These are phyloP conservation scores for Eucalyptus globulus DNA, from an alignment of 345 rosid species.

Conservation along the genomic window DNA sequence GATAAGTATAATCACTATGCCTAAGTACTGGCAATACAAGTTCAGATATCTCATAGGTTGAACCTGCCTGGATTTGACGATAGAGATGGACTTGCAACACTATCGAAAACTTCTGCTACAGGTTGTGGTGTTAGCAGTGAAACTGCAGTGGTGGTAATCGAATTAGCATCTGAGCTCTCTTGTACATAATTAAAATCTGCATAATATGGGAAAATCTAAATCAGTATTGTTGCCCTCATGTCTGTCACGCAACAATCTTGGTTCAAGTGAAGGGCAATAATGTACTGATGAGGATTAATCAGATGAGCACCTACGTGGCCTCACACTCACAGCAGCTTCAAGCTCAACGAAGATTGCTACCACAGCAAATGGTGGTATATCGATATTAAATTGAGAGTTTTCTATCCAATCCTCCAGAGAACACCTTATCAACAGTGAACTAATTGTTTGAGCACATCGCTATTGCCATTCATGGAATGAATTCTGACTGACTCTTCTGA, in stretches of 20 bases:
- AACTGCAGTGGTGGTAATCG: slow-evolving; percentile 11
- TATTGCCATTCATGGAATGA: not conserved
- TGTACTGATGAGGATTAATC: not conserved
- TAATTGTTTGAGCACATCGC: slow-evolving; percentile 36
- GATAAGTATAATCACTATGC: slow-evolving; percentile 12
- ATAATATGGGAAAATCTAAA: not conserved
- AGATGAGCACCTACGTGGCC: slow-evolving; percentile 45
- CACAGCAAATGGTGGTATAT: slow-evolving; percentile 66
- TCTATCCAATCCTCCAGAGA: slow-evolving; percentile 81
- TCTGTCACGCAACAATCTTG: not conserved
- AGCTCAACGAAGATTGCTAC: slow-evolving; percentile 80
- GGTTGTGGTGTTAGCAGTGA: slow-evolving; percentile 15
- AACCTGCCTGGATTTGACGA: slow-evolving; percentile 34
- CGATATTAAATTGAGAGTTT: slow-evolving; percentile 63
- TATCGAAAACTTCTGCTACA: slow-evolving; percentile 23
- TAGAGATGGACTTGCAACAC: slow-evolving; percentile 29
- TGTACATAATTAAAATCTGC: slow-evolving; percentile 47
- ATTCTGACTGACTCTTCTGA: not conserved
- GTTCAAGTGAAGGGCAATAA: not conserved
- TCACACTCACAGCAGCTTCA: slow-evolving; percentile 73
- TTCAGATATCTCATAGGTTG: slow-evolving; percentile 39
- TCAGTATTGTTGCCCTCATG: not conserved
- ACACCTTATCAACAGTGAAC: slow-evolving; percentile 64
- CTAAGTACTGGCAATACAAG: slow-evolving; percentile 24
- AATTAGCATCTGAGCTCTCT: slow-evolving; percentile 13